Evolutionary conservation across 148 eudicot species (phyloP).

Genomic region (Vaccinium macrocarpon): DNA sequence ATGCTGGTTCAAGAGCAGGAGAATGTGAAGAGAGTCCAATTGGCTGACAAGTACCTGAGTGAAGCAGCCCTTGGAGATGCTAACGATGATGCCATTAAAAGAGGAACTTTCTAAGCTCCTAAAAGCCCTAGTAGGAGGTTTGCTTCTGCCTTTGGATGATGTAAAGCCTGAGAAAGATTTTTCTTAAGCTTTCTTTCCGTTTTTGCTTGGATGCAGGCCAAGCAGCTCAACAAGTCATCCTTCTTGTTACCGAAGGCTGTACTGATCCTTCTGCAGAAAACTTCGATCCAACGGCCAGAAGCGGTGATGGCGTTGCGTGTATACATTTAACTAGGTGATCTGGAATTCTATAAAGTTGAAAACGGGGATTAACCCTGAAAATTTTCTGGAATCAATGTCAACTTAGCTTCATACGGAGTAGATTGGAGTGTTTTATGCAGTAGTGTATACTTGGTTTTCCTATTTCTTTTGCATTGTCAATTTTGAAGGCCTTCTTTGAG

Average conservation of each 20-base stretch:
- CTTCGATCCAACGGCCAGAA: constrained; percentile 15
- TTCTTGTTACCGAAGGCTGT: constrained; percentile 18
- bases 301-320: constrained; percentile 17
- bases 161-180: background rate
- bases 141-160: background rate
- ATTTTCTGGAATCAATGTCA: background rate
- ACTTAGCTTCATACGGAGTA: background rate
- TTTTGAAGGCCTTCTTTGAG: background rate
- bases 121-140: constrained; percentile 17
- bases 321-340: background rate
- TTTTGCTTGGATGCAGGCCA: constrained; percentile 17
- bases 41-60: constrained; percentile 36
- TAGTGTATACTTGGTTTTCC: background rate
- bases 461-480: background rate
- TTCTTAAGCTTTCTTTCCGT: background rate
- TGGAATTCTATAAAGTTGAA: background rate
- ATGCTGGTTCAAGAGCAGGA: constrained; percentile 46
- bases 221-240: constrained; percentile 18
- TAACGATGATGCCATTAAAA: constrained; percentile 36
- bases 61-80: constrained; percentile 49
- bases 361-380: background rate
- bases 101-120: constrained; percentile 33
- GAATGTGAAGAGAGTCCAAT: constrained; percentile 42
- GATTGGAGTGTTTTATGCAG: background rate
- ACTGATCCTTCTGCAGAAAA: constrained; percentile 18